Evolutionary conservation across 2,329 filamentous ascomycete species (phyloP), one percentile per base, ranked within the genome.

Genomic region (Nigrograna mackinnonii): DNA sequence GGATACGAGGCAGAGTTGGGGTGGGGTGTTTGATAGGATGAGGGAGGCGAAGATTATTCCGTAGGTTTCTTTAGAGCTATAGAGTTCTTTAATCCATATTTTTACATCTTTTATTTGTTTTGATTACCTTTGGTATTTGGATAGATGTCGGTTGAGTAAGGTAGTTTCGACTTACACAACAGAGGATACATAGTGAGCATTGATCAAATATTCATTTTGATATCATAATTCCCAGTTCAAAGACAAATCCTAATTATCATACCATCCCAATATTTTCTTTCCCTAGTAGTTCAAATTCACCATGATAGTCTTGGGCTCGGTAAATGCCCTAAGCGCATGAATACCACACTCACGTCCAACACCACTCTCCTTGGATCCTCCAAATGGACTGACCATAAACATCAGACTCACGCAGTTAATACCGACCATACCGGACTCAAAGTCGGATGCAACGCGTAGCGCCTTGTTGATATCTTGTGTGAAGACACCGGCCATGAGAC

Each of bases 241-340:
- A n/a, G 9, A n/a, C 24, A 28, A 28, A 28, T 28, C 24, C 9
- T 28, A 28, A 28, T 28, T 9, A n/a, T 28, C n/a, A n/a, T n/a
- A n/a, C n/a, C n/a, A n/a, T n/a, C n/a, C n/a, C n/a, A n/a, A n/a
- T n/a, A n/a, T n/a, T n/a, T n/a, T n/a, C n/a, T n/a, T n/a, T n/a
- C n/a, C 19, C 35, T 61, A 65, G 32, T 64, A 64, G 21, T 48
- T 66, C 55, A 67, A 48, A 36, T 78, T 68, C 3, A 78, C 63
- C 66, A 78, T 71, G 12, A 78, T 69, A 0, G 75, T 77, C 68
- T 79, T 79, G 13, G 71, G 64, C 54, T 79, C 75, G 0, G 75
- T 79, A 41, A 70, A 79, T 22, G 69, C 68, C 19, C 74, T 66
- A 46, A 79, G 58, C 6, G 70, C 73, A 50, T 78, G 62, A 20